phyloP scores from a whole-genome alignment of 345 rosid species.

The Populus pruinosa region DNA sequence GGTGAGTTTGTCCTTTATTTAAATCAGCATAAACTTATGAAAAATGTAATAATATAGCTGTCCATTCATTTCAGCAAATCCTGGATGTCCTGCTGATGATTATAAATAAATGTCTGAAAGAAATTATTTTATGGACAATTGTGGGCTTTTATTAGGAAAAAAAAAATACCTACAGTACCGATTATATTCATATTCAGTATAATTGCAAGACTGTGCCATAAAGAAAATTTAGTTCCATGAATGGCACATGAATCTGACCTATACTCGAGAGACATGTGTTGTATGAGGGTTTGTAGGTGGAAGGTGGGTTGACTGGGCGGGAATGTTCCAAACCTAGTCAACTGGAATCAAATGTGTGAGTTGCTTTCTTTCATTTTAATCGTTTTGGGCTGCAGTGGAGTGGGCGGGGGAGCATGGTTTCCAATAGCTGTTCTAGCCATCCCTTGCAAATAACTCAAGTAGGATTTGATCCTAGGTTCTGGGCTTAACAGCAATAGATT shows the following conservation, averaged over 20 bases:
- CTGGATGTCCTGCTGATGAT: neutral
- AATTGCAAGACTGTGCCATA: neutral
- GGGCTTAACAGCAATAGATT: neutral
- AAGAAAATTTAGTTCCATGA: neutral
- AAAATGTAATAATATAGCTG: neutral
- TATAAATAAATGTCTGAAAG: constrained; percentile 2
- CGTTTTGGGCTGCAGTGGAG: neutral
- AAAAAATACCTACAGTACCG: neutral
- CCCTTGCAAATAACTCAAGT: neutral
- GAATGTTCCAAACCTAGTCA: neutral
- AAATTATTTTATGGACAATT: neutral
- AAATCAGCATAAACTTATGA: neutral
- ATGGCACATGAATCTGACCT: neutral
- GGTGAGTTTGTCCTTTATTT: constrained; percentile 34
- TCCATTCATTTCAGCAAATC: neutral
- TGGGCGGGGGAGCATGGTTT: neutral
- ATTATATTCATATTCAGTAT: neutral
- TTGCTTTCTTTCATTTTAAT: neutral
- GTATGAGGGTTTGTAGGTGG: neutral
- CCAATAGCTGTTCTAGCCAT: neutral
- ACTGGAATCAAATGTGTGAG: neutral
- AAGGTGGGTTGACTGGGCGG: neutral
- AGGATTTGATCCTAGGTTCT: neutral
- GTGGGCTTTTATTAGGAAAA: neutral
- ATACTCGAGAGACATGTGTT: neutral